Evolutionary conservation across 331 rosid genomes (phyloP), one percentile per base, ranked within the genome.

Genomic region (Malus hybrid): DNA sequence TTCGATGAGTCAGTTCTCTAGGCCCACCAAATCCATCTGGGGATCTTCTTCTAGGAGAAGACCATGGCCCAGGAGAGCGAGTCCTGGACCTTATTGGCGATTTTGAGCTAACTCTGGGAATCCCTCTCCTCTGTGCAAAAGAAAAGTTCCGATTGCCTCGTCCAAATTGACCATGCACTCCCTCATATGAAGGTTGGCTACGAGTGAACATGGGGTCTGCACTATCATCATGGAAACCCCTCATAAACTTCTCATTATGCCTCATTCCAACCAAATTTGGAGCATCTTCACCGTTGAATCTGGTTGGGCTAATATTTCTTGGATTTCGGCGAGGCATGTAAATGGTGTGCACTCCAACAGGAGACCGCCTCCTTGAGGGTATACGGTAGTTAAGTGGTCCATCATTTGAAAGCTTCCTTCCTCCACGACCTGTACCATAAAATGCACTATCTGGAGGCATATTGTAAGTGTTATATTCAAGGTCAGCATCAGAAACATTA

Each of bases 41-140:
- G 33, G 97, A 87, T 70, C 93, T 85, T 75, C 99, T 90, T 70
- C 92, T 89, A 10, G 95, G 93, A 70, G 97, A 88, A 57, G 89
- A 64, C 97, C 98, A 94, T 28, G 72, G 90, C 58, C 86, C 89
- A 15, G 98, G 96, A 39, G 98, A 91, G 44, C 97, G 97, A 80
- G 90, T 83, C 77, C 96, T 79, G 6, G 95, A 83, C 77, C 88
- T 84, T 70, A 90, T 82, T 20, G 97, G 97, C 1, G 96, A 93
- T 82, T 86, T 91, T 2, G 96, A 88, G 63, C 83, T 90, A 57
- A 86, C 77, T 68, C 77, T 85, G 7, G 89, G 87, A 77, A 68
- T 70, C 20, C 84, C 86, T 74, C 91, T 88, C 79, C 93, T 83
- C 78, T 84, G 97, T 53, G 86, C 79, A 68, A 91, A 81, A 77